A percentile compares a stretch with the other conserved stretches of the same genome.
phyloP scores from a whole-genome alignment of 768 basidiomycete species.

The Amylocystis lapponica region DNA sequence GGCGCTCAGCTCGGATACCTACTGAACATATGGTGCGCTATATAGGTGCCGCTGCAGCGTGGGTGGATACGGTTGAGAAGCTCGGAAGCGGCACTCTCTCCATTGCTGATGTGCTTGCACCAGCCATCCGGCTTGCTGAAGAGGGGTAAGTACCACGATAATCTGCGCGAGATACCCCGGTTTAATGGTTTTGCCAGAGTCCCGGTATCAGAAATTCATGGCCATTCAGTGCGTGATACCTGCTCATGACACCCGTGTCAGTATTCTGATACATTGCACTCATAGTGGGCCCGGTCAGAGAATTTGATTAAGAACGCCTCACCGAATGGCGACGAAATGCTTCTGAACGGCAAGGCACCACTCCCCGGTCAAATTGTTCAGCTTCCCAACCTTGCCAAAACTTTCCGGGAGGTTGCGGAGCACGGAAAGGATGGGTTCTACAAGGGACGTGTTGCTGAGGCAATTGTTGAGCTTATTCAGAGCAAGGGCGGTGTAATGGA shows the following conservation, averaged over 20 bases:
- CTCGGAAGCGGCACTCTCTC: slow-evolving; percentile 74
- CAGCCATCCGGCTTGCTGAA: slow-evolving; percentile 89
- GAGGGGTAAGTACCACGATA: slow-evolving; percentile 55
- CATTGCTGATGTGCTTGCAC: slow-evolving; percentile 70
- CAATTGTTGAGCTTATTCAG: slow-evolving; percentile 81
- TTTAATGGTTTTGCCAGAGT: no score
- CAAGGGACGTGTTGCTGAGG: slow-evolving; percentile 84
- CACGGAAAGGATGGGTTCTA: slow-evolving; percentile 93
- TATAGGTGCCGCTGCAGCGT: slow-evolving; percentile 87
- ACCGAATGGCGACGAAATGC: slow-evolving; percentile 81
- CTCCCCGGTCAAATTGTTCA: slow-evolving; percentile 79
- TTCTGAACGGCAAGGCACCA: slow-evolving; percentile 79
- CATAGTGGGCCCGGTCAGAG: slow-evolving; percentile 58
- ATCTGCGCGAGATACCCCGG: no score
- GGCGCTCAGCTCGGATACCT: background rate
- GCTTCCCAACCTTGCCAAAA: slow-evolving; percentile 76
- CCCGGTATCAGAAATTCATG: slow-evolving; percentile 82
- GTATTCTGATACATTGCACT: slow-evolving; percentile 3
- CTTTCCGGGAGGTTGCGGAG: slow-evolving; percentile 73
- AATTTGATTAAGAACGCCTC: slow-evolving; percentile 76
- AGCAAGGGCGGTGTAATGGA: slow-evolving; percentile 91
- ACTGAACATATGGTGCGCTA: background rate
- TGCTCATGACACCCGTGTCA: no score
- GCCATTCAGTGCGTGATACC: slow-evolving; percentile 20
- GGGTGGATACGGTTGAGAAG: slow-evolving; percentile 82